Conservation (phyloP, 768 basidiomycete species). For the Lactarius sanguifluus region DNA sequence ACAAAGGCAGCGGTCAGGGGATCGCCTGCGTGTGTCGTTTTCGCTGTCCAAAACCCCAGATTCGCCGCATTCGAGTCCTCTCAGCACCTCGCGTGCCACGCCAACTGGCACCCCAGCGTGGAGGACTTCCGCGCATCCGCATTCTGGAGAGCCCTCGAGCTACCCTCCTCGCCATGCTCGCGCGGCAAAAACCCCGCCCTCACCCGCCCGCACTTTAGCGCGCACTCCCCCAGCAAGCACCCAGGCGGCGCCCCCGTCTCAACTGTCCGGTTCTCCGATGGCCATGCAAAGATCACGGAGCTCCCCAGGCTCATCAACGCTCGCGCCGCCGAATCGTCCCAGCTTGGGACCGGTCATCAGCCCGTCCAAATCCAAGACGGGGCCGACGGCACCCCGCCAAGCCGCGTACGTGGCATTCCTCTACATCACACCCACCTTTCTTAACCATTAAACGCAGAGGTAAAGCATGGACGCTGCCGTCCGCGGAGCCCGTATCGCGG, state of each 20-base stretch:
- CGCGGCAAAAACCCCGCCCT: not conserved
- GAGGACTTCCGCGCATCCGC: not conserved
- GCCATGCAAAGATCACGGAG: constrained; percentile 12
- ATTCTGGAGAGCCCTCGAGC: not conserved
- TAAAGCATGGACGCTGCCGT: constrained; percentile 66
- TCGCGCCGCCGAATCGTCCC: constrained; percentile 23
- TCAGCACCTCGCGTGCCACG: not conserved
- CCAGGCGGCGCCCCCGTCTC: not conserved
- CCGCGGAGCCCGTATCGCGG: constrained; percentile 48
- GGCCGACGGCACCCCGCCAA: constrained; percentile 41
- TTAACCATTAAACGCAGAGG: constrained; percentile 33
- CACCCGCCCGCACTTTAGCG: not conserved
- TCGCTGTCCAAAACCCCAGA: constrained; percentile 22
- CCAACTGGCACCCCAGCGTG: constrained; percentile 2
- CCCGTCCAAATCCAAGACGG: constrained; percentile 40
- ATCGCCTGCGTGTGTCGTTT: constrained; percentile 14
- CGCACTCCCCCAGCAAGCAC: constrained; percentile 6
- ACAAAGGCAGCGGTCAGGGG: constrained; percentile 19
- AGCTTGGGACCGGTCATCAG: constrained; percentile 65
- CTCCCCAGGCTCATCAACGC: not conserved
- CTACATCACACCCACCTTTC: not conserved
- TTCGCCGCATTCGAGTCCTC: constrained; percentile 12
- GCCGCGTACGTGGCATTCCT: constrained; percentile 46
- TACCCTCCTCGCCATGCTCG: not conserved
- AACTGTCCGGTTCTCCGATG: not conserved